phyloP scores from a whole-genome alignment of 371 early-diverging fungal species.

The Sporodiniella umbellata region DNA sequence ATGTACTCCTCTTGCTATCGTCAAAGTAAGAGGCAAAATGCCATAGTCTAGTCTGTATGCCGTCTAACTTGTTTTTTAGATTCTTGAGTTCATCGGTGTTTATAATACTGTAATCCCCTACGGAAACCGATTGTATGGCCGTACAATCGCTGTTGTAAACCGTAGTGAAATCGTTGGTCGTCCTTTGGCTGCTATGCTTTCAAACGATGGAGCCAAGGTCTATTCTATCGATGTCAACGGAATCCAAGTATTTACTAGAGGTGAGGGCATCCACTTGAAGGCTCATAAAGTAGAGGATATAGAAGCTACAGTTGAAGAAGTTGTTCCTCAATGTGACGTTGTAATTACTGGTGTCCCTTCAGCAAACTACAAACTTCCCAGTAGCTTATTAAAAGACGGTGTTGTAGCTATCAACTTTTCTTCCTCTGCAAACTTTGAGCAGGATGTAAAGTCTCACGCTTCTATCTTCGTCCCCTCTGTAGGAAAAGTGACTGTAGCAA shows the following conservation, averaged over 20 bases:
- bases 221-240: conserved; percentile 92
- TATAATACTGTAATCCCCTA: conserved; percentile 88
- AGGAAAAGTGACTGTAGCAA: conserved; percentile 97
- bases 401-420: conserved; percentile 96
- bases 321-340: conserved; percentile 83
- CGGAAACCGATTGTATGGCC: conserved; percentile 94
- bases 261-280: conserved; percentile 68
- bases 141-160: conserved; percentile 90
- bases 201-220: conserved; percentile 97
- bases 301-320: conserved; percentile 69
- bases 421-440: conserved; percentile 87
- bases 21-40: conserved; percentile 64
- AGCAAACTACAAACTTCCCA: conserved; percentile 81
- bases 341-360: conserved; percentile 96
- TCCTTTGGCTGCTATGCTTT: conserved; percentile 94
- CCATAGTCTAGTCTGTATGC: neutral
- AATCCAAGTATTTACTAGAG: conserved; percentile 87
- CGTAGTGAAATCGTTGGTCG: conserved; percentile 96
- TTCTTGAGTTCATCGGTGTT: conserved; percentile 89
- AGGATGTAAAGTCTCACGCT: conserved; percentile 81
- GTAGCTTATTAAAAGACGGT: conserved; percentile 86
- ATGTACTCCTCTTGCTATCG: conserved; percentile 92
- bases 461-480: conserved; percentile 93
- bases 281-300: conserved; percentile 82
- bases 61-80: conserved; percentile 27